These are phyloP conservation scores for Lasiosphaeria hispida DNA, from an alignment of 495 filamentous ascomycete genomes.

Conservation along the genomic window DNA sequence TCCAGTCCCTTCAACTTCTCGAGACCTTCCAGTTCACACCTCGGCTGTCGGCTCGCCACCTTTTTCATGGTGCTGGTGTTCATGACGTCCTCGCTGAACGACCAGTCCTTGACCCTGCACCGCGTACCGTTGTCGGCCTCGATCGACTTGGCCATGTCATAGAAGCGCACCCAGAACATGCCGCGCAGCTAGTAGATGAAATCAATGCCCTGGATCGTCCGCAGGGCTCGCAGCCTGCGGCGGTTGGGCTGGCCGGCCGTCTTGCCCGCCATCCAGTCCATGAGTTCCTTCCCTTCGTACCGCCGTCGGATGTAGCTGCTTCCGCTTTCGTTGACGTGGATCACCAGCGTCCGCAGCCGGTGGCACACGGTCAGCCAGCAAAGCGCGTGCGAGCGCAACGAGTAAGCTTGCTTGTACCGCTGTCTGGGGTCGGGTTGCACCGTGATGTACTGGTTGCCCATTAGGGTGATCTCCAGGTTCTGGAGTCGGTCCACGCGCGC, in stretches of 20 bases:
- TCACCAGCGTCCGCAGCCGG: constrained; percentile 33
- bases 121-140: neutral
- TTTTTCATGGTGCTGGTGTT: constrained; percentile 20
- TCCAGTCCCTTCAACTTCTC: too few relatives aligned
- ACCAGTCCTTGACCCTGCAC: constrained; percentile 28
- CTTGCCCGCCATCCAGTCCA: constrained; percentile 19
- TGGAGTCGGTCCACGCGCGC: constrained; percentile 35
- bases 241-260: constrained; percentile 35
- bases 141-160: constrained; percentile 25
- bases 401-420: constrained; percentile 15
- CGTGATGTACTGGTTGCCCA: constrained; percentile 27
- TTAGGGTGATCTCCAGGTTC: constrained; percentile 36
- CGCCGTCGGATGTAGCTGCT: constrained; percentile 22
- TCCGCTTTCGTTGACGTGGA: constrained; percentile 36
- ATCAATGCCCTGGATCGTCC: constrained; percentile 40
- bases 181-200: constrained; percentile 39
- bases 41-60: neutral
- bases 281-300: constrained; percentile 21
- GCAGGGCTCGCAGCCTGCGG: constrained; percentile 30
- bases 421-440: neutral
- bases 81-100: constrained; percentile 35
- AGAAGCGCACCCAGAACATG: constrained; percentile 34
- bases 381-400: constrained; percentile 26
- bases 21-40: constrained; percentile 13
- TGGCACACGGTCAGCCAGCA: constrained; percentile 26